These are phyloP conservation scores for Amaranthus tricolor DNA, from an alignment of 179 eudicot species.

Conservation along the genomic window DNA sequence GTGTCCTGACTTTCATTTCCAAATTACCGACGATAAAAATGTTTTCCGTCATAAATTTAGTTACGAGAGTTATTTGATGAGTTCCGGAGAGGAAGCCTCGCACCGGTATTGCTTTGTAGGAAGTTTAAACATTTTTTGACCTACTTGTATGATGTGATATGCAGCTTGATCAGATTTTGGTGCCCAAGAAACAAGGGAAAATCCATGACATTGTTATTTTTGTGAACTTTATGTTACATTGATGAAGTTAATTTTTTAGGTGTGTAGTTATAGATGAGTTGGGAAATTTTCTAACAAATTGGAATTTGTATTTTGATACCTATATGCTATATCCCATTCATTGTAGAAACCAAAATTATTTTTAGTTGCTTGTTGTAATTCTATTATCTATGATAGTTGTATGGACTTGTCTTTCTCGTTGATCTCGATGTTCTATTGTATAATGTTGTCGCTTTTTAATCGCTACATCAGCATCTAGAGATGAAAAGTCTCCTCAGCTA, in stretches of 20 bases:
- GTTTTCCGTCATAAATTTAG: not conserved
- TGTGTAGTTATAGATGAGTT: not conserved
- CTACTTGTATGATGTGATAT: not conserved
- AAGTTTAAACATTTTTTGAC: not conserved
- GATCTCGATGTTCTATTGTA: not conserved
- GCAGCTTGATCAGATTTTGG: slow-evolving; percentile 11
- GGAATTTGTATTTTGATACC: not conserved
- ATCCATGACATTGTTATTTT: not conserved
- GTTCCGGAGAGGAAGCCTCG: slow-evolving; percentile 3
- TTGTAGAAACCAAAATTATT: not conserved
- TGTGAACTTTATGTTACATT: not conserved
- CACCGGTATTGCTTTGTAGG: not conserved
- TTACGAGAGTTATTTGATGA: not conserved
- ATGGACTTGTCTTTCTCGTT: not conserved
- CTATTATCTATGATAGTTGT: not conserved
- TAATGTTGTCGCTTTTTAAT: not conserved
- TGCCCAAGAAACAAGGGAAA: not conserved
- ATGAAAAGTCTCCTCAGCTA: too few species aligned
- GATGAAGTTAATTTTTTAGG: not conserved
- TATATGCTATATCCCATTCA: not conserved
- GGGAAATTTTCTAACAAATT: not conserved
- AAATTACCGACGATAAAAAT: not conserved
- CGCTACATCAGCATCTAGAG: not conserved
- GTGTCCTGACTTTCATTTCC: not conserved
- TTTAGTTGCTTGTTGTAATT: not conserved